Conservation (phyloP, 371 early-diverging fungal genomes). For the Mortierella sp. region DNA sequence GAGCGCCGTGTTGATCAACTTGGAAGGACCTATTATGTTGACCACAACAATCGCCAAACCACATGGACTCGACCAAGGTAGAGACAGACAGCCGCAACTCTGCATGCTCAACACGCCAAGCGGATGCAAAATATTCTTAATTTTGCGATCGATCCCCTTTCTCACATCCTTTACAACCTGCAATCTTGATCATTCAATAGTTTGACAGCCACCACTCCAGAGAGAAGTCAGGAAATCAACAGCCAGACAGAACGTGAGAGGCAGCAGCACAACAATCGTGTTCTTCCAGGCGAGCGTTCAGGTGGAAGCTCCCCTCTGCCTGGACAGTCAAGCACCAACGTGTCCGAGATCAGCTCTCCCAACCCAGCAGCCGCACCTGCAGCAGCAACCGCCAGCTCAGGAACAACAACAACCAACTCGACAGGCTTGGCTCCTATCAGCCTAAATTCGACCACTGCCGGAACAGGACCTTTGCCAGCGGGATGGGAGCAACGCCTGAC, state of each 20-base stretch:
- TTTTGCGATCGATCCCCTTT: background rate
- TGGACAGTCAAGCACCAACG: background rate
- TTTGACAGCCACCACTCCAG: background rate
- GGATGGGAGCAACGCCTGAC: conserved; percentile 95
- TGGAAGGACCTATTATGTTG: conserved; percentile 79
- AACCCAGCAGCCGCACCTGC: background rate
- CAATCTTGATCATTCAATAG: background rate
- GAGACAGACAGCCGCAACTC: too few relatives aligned
- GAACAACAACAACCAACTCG: background rate
- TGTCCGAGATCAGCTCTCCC: background rate
- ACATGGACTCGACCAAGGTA: conserved; percentile 78
- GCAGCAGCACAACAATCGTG: conserved; percentile 82
- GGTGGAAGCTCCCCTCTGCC: conserved; percentile 53
- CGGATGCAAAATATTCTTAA: too few relatives aligned
- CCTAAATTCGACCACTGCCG: conserved; percentile 69
- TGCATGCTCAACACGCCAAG: too few relatives aligned
- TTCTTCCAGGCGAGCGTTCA: conserved; percentile 76
- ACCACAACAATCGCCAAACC: conserved; percentile 77
- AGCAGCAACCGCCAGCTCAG: background rate
- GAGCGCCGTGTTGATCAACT: conserved; percentile 78
- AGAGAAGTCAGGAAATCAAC: conserved; percentile 40
- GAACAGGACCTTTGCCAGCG: conserved; percentile 91
- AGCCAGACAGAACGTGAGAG: conserved; percentile 80
- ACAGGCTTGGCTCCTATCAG: background rate
- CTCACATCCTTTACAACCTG: background rate